Percentiles rank a stretch among this genome's conserved stretches.
phyloP scores from a whole-genome alignment of 2,329 filamentous ascomycete species.

The Fusarium sp. region DNA sequence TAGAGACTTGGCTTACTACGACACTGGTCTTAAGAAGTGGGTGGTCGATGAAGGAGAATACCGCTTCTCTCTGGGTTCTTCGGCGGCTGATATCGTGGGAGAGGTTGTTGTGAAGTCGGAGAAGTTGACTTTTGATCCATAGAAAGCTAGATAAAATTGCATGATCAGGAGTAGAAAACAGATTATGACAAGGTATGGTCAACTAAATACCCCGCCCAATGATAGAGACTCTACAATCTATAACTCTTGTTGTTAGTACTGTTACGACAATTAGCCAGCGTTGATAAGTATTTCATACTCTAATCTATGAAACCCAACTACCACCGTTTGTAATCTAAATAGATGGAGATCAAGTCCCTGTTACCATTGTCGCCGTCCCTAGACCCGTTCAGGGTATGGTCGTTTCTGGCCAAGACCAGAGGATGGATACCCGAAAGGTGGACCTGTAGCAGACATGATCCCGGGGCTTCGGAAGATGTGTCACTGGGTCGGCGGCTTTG shows the following conservation, averaged over 20 bases:
- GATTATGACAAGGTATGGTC: not conserved
- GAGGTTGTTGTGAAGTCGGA: not conserved
- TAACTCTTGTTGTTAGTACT: not conserved
- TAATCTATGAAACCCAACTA: not conserved
- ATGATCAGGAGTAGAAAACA: not conserved
- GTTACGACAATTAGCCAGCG: not conserved
- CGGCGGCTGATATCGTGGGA: slow-evolving; percentile 36
- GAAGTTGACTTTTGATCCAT: slow-evolving; percentile 5
- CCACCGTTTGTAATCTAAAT: not conserved
- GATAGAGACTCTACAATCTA: not conserved
- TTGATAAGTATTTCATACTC: not conserved
- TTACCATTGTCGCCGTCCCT: not conserved
- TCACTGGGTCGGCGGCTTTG: not conserved
- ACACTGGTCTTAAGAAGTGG: slow-evolving; percentile 42
- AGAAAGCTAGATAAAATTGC: not conserved
- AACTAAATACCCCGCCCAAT: not conserved
- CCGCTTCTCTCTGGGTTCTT: slow-evolving; percentile 41
- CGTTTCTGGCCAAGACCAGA: not conserved
- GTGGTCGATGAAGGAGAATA: slow-evolving; percentile 44
- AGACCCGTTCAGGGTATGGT: not conserved
- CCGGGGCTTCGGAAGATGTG: not conserved
- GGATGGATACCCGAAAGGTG: not conserved
- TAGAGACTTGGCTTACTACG: slow-evolving; percentile 47
- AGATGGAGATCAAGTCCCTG: accelerated
- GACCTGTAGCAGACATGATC: not conserved